phyloP scores from a whole-genome alignment of 2,329 filamentous ascomycete genomes.

The Diaporthe helianthi region DNA sequence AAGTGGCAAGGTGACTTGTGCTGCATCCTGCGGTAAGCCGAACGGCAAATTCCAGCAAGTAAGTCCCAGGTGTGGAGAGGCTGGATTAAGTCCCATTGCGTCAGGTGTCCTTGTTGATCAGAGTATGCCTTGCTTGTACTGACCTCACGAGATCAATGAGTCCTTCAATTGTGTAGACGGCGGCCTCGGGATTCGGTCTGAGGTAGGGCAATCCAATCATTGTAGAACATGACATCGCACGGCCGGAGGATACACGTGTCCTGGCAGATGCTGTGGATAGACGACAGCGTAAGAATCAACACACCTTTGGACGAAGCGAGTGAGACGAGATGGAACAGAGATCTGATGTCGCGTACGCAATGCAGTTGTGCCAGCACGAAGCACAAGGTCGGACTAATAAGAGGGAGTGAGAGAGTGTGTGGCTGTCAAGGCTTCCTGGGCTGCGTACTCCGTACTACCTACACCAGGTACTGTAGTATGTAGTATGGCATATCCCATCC shows the following conservation, averaged over 20 bases:
- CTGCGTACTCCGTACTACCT: background rate
- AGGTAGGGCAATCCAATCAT: background rate
- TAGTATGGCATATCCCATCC: background rate
- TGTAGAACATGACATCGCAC: constrained; percentile 3
- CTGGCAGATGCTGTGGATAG: background rate
- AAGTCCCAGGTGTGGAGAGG: background rate
- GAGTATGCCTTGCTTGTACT: background rate
- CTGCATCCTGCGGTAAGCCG: constrained; percentile 19
- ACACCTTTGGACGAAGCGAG: background rate
- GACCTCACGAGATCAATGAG: background rate
- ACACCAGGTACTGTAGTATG: too few species aligned
- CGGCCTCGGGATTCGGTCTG: constrained; percentile 1
- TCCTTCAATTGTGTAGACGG: background rate
- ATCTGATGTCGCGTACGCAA: constrained; percentile 22
- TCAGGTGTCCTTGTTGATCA: background rate
- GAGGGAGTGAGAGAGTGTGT: background rate
- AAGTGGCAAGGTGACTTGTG: constrained; percentile 1
- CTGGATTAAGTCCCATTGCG: background rate
- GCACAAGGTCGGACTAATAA: background rate
- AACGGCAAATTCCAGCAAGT: background rate
- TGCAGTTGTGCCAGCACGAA: background rate
- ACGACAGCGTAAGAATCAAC: background rate
- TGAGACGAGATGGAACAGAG: constrained; percentile 25
- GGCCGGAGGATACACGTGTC: background rate
- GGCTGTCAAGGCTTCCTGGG: background rate